Conservation (phyloP, 2,329 filamentous ascomycete species). For the Stagonosporopsis cucurbitacearum region DNA sequence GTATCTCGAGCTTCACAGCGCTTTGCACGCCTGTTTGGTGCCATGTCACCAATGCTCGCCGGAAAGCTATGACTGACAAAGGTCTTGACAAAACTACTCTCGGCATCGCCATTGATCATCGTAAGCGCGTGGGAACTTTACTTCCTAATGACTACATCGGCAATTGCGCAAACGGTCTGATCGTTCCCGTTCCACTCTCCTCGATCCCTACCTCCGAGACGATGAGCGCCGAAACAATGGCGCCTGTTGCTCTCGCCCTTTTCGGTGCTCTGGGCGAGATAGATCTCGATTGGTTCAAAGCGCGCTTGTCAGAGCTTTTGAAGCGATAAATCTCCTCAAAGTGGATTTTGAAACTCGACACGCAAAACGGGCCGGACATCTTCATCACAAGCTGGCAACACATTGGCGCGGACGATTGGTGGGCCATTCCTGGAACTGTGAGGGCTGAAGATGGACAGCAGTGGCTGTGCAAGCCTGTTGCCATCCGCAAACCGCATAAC, state of each 20-base stretch:
- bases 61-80: not conserved
- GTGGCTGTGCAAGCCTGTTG: slow-evolving; percentile 19
- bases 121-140: slow-evolving; percentile 2
- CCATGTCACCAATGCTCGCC: slow-evolving; percentile 27
- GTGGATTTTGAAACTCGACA: slow-evolving; percentile 11
- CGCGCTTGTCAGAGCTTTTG: slow-evolving; percentile 16
- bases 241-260: not conserved
- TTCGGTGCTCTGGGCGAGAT: not conserved
- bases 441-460: not conserved
- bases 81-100: slow-evolving; percentile 17
- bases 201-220: not conserved
- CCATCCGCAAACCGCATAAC: slow-evolving; percentile 29
- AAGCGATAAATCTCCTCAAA: slow-evolving; percentile 8
- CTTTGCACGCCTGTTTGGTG: slow-evolving; percentile 28
- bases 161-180: slow-evolving; percentile 17
- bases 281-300: slow-evolving; percentile 17
- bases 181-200: slow-evolving; percentile 1
- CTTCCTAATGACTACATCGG: slow-evolving; percentile 13
- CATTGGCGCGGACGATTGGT: slow-evolving; percentile 29
- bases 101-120: slow-evolving; percentile 19
- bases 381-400: slow-evolving; percentile 40
- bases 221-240: not conserved
- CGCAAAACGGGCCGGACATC: slow-evolving; percentile 31
- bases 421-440: slow-evolving; percentile 33
- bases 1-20: slow-evolving; percentile 23